Conservation (phyloP, 2,329 filamentous ascomycete genomes). For the Davidsoniella virescens region DNA sequence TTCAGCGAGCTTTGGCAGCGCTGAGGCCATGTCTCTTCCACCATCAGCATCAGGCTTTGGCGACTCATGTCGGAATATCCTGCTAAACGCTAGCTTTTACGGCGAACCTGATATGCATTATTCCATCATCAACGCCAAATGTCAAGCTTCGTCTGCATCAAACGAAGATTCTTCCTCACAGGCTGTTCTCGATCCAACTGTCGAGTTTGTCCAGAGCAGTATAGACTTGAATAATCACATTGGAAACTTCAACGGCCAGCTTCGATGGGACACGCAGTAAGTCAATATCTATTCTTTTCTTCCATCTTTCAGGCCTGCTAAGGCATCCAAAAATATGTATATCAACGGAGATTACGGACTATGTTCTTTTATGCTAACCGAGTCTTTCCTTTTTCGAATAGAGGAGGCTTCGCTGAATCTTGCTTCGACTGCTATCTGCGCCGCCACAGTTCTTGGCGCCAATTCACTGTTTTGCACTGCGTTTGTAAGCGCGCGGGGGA, state of each 20-base stretch:
- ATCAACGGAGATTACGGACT: too few species aligned
- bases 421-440: constrained; percentile 11
- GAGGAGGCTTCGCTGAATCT: constrained; percentile 9
- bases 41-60: background rate
- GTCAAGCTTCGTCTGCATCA: background rate
- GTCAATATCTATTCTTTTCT: background rate
- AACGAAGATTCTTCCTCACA: too few species aligned
- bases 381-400: background rate
- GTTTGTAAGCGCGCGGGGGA: constrained; percentile 7
- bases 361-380: background rate
- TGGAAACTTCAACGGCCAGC: constrained; percentile 11
- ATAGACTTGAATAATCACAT: constrained; percentile 4
- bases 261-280: constrained; percentile 11
- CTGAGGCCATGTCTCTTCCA: background rate
- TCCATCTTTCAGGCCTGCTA: too few species aligned
- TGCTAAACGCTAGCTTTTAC: constrained; percentile 4
- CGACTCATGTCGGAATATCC: constrained; percentile 3
- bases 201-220: background rate
- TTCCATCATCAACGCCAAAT: constrained; percentile 5
- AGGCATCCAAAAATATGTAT: too few species aligned
- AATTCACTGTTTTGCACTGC: constrained; percentile 12
- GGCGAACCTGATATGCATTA: constrained; percentile 8
- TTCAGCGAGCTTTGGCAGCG: background rate
- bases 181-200: background rate
- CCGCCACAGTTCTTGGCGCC: constrained; percentile 7